Evolutionary conservation across 495 filamentous ascomycete genomes (phyloP).

Genomic region (Xylona heveae): DNA sequence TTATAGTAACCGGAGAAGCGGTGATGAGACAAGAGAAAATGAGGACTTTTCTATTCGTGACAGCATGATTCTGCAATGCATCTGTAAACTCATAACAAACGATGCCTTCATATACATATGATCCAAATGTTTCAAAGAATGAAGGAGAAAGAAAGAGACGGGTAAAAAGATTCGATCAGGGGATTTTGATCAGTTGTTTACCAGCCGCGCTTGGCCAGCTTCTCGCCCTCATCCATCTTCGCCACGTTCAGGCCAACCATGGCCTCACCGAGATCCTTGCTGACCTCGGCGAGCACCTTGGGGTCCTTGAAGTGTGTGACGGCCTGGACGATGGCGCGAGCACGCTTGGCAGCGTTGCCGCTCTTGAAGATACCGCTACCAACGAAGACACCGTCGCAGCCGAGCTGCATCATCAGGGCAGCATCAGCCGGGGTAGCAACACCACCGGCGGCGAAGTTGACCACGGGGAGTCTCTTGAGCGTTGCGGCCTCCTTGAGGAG

Average conservation of each 20-base stretch:
- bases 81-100: too few species aligned
- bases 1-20: too few species aligned
- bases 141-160: too few species aligned
- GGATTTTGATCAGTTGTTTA: too few species aligned
- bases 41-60: too few species aligned
- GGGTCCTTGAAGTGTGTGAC: slow-evolving; percentile 74
- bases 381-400: slow-evolving; percentile 95
- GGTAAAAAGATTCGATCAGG: too few species aligned
- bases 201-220: slow-evolving; percentile 77
- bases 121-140: too few species aligned
- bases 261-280: slow-evolving; percentile 70
- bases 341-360: slow-evolving; percentile 69
- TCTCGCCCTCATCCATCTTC: slow-evolving; percentile 50
- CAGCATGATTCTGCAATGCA: too few species aligned
- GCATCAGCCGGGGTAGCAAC: slow-evolving; percentile 93
- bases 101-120: too few species aligned
- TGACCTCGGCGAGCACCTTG: slow-evolving; percentile 72
- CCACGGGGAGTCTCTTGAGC: slow-evolving; percentile 76
- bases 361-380: slow-evolving; percentile 95
- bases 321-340: slow-evolving; percentile 85
- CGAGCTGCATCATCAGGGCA: slow-evolving; percentile 97
- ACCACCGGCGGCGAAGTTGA: slow-evolving; percentile 97
- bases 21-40: too few species aligned
- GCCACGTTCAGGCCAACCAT: slow-evolving; percentile 87
- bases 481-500: slow-evolving; percentile 70